These are phyloP conservation scores for Ustilago curta DNA, from an alignment of 1,284 basidiomycete genomes.

Conservation along the genomic window DNA sequence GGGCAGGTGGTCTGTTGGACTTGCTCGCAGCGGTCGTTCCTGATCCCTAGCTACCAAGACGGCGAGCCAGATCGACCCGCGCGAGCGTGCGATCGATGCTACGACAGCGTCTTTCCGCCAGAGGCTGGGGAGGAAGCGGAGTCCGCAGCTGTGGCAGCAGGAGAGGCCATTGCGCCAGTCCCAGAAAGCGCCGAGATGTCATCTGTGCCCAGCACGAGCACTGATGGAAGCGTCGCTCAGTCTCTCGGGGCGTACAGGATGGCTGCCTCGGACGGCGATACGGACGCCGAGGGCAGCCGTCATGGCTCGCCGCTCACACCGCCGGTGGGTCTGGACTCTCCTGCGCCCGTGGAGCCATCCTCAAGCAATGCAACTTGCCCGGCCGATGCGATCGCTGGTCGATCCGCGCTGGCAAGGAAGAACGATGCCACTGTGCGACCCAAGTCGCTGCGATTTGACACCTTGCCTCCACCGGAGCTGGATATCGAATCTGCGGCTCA, in stretches of 20 bases:
- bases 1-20: constrained; percentile 84
- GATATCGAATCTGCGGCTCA: neutral
- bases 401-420: constrained; percentile 30
- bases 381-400: constrained; percentile 2
- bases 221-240: constrained; percentile 34
- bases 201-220: constrained; percentile 33
- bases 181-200: constrained; percentile 42
- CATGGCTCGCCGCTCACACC: constrained; percentile 40
- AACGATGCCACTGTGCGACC: constrained; percentile 18
- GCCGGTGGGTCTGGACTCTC: constrained; percentile 15
- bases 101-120: constrained; percentile 80
- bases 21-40: constrained; percentile 72
- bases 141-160: neutral
- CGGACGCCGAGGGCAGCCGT: constrained; percentile 21
- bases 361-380: constrained; percentile 5
- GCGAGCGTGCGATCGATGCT: constrained; percentile 85
- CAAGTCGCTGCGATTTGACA: constrained; percentile 50
- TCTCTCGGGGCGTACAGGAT: constrained; percentile 19
- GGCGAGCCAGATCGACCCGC: constrained; percentile 74
- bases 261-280: constrained; percentile 19
- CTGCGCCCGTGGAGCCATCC: constrained; percentile 5
- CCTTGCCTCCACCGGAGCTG: constrained; percentile 23
- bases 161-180: neutral
- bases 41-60: constrained; percentile 63
- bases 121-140: constrained; percentile 35